These are phyloP conservation scores for Populus simonii DNA, from an alignment of 345 rosid genomes.

Conservation along the genomic window DNA sequence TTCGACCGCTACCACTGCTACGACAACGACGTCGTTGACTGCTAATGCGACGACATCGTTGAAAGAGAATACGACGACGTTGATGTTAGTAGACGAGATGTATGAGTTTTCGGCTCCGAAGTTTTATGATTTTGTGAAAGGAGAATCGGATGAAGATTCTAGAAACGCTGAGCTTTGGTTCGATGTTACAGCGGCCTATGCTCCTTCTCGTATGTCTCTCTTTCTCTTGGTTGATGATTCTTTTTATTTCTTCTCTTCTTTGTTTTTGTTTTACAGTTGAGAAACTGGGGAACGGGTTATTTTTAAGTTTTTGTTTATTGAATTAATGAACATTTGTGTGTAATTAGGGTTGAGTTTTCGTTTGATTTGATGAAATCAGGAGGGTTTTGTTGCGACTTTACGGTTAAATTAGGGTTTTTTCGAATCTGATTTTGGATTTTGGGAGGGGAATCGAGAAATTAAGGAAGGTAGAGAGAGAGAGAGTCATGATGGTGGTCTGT, in stretches of 20 bases:
- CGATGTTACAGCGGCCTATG: slow-evolving; percentile 59
- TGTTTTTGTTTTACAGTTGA: background rate
- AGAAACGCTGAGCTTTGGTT: slow-evolving; percentile 89
- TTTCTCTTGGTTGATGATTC: background rate
- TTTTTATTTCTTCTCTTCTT: background rate
- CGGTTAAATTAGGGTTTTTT: background rate
- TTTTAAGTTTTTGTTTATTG: background rate
- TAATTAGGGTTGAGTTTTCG: background rate
- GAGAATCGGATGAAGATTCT: slow-evolving; percentile 64
- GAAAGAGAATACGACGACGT: background rate
- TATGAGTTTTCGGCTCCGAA: slow-evolving; percentile 91
- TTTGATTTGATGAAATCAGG: background rate
- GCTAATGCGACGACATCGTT: background rate
- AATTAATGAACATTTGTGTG: background rate
- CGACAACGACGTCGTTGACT: background rate
- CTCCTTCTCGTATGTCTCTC: slow-evolving; percentile 80
- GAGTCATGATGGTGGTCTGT: no score
- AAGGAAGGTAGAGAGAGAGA: background rate
- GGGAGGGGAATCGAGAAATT: background rate
- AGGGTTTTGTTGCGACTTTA: background rate
- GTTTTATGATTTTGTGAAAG: slow-evolving; percentile 75
- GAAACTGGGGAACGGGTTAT: background rate
- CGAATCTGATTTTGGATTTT: background rate
- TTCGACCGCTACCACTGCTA: background rate
- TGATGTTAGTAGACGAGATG: slow-evolving; percentile 46